Percentiles rank a stretch among this genome's conserved stretches.
Conservation (phyloP, 208 protist genomes). For the Trypanosomatidae sp. region DNA sequence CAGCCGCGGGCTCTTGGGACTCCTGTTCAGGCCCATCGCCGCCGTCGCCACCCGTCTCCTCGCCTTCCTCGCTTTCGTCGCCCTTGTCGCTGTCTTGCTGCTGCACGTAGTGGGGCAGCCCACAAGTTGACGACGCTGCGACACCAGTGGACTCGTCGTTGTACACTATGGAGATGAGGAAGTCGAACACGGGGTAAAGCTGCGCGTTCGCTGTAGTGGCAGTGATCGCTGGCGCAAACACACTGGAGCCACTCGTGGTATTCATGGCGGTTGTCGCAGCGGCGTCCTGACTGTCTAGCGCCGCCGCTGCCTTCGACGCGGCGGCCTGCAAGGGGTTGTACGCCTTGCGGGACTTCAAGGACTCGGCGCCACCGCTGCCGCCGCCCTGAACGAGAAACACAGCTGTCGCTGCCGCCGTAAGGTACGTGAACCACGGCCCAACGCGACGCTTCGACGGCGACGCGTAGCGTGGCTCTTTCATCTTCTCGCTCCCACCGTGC, state of each 20-base stretch:
- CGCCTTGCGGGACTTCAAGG: not conserved
- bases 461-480: slow-evolving; percentile 21
- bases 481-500: slow-evolving; percentile 8
- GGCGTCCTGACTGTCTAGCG: not conserved
- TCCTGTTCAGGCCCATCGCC: slow-evolving; percentile 33
- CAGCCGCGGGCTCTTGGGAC: slow-evolving; percentile 14
- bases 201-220: slow-evolving; percentile 39
- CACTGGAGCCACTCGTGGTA: slow-evolving; percentile 46
- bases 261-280: not conserved
- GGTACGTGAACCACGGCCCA: slow-evolving; percentile 72
- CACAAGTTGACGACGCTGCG: not conserved
- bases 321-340: slow-evolving; percentile 17
- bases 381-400: slow-evolving; percentile 18
- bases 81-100: slow-evolving; percentile 11
- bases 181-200: slow-evolving; percentile 50
- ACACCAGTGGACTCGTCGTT: not conserved
- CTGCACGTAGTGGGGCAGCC: slow-evolving; percentile 24
- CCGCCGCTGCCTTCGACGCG: slow-evolving; percentile 16
- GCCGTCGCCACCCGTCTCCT: slow-evolving; percentile 14
- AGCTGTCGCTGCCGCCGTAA: slow-evolving; percentile 32
- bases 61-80: slow-evolving; percentile 15
- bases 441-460: slow-evolving; percentile 29
- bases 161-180: slow-evolving; percentile 19
- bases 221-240: slow-evolving; percentile 43
- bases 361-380: slow-evolving; percentile 9